A percentile compares a stretch with the other conserved stretches of the same genome.
phyloP scores from a whole-genome alignment of 352 stramenopile genomes.

The Globisporangium cystogenes region DNA sequence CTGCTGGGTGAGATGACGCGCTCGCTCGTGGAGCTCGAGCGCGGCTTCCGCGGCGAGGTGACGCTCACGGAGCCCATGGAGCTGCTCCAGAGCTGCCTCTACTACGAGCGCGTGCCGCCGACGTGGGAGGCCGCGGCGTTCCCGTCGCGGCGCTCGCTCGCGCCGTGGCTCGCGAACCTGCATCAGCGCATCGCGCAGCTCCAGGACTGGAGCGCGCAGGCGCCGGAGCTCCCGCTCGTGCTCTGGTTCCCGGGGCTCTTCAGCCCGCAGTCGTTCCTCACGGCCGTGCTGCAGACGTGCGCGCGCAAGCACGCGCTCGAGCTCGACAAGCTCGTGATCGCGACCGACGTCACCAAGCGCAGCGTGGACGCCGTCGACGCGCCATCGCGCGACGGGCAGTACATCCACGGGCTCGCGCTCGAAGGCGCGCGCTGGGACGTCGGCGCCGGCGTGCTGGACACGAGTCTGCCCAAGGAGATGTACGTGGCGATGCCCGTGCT shows the following conservation, averaged over 20 bases:
- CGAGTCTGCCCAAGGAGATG: conserved; percentile 86
- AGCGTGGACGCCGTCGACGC: conserved; percentile 73
- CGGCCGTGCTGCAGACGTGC: conserved; percentile 68
- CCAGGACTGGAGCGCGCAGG: conserved; percentile 78
- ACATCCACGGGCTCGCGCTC: conserved; percentile 84
- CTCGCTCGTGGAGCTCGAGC: conserved; percentile 78
- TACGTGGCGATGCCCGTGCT: conserved; percentile 90
- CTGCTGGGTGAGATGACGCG: conserved; percentile 73
- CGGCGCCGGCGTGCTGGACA: conserved; percentile 71
- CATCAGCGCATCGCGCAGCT: conserved; percentile 84
- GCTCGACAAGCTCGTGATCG: conserved; percentile 72
- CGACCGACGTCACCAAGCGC: conserved; percentile 87
- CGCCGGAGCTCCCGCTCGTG: conserved; percentile 72
- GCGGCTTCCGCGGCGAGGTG: conserved; percentile 85
- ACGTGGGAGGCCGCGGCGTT: conserved; percentile 77
- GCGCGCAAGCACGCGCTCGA: conserved; percentile 75
- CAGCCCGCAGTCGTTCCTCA: conserved; percentile 85
- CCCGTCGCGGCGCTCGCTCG: conserved; percentile 69
- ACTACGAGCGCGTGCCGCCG: conserved; percentile 63
- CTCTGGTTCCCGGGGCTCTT: conserved; percentile 83
- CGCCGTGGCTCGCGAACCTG: conserved; percentile 82
- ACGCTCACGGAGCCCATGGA: conserved; percentile 88
- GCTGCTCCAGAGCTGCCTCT: conserved; percentile 70
- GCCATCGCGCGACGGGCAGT: conserved; percentile 88
- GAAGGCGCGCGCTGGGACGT: conserved; percentile 90